A percentile compares a stretch with the other conserved stretches of the same genome.
phyloP scores from a whole-genome alignment of 2,329 filamentous ascomycete genomes.

The Oidium heveae region DNA sequence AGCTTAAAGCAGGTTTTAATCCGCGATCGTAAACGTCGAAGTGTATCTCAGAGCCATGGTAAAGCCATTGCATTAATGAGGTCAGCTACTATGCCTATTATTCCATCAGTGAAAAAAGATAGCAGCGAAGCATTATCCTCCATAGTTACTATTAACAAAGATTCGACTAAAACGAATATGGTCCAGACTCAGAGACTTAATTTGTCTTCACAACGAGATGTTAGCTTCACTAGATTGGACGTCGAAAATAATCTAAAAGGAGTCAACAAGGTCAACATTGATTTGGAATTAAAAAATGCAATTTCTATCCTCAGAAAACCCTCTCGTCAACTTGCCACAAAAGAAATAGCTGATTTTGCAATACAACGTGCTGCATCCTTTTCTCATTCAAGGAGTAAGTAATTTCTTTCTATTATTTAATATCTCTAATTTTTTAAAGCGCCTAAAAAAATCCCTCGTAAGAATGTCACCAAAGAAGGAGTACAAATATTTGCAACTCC shows the following conservation, averaged over 20 bases:
- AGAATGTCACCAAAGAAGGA: slow-evolving; percentile 14
- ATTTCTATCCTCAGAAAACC: slow-evolving; percentile 52
- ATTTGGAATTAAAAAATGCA: slow-evolving; percentile 47
- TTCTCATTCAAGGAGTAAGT: slow-evolving; percentile 23
- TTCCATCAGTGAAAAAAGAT: slow-evolving; percentile 42
- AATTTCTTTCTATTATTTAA: slow-evolving; percentile 11
- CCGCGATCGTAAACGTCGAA: slow-evolving; percentile 28
- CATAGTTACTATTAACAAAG: slow-evolving; percentile 22
- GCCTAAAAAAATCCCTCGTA: slow-evolving; percentile 17
- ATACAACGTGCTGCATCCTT: slow-evolving; percentile 30
- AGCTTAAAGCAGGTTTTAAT: slow-evolving; percentile 37
- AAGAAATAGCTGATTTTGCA: slow-evolving; percentile 38
- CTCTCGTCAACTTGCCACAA: slow-evolving; percentile 44
- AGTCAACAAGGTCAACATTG: slow-evolving; percentile 38
- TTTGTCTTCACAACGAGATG: slow-evolving; percentile 24
- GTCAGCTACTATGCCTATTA: slow-evolving; percentile 33
- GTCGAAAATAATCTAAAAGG: slow-evolving; percentile 25
- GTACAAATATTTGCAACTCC: slow-evolving; percentile 15
- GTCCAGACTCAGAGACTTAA: slow-evolving; percentile 16
- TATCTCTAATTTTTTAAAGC: slow-evolving; percentile 24
- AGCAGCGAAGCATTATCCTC: slow-evolving; percentile 36
- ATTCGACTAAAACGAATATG: slow-evolving; percentile 16
- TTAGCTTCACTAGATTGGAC: slow-evolving; percentile 22
- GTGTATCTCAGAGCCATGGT: slow-evolving; percentile 28
- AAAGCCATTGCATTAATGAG: slow-evolving; percentile 38